Evolutionary conservation across 306 rosid species (phyloP).

Genomic region (Ormosia emarginata): DNA sequence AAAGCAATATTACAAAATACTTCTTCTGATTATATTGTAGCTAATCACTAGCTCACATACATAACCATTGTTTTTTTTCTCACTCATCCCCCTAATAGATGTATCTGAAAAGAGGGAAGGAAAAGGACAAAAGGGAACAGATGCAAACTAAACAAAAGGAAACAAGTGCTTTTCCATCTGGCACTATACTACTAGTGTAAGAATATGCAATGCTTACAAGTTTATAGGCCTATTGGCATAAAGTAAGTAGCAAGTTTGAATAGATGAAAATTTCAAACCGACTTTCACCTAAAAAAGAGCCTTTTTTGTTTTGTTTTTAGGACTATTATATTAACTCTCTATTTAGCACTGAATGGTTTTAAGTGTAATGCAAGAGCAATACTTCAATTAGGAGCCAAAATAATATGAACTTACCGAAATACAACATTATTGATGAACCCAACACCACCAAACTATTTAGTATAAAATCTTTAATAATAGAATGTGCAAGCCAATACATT

Average conservation of each 20-base stretch:
- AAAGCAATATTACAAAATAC: not conserved
- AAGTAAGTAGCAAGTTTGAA: not conserved
- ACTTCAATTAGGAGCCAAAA: not conserved
- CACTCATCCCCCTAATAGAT: not conserved
- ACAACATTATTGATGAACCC: not conserved
- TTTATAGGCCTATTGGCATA: not conserved
- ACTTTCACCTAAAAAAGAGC: not conserved
- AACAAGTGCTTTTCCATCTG: not conserved
- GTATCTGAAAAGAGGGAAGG: not conserved
- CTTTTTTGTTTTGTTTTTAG: not conserved
- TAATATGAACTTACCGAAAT: not conserved
- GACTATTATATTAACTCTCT: not conserved
- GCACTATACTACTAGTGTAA: not conserved
- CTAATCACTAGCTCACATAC: not conserved
- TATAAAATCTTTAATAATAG: not conserved
- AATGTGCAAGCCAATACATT: not conserved
- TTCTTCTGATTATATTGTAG: not conserved
- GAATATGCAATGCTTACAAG: not conserved
- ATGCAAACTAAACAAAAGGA: not conserved
- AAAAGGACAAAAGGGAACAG: not conserved
- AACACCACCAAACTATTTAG: not conserved
- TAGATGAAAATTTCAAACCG: not conserved
- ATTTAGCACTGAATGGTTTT: not conserved
- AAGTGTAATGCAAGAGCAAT: not conserved
- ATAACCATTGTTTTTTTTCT: not conserved